These are phyloP conservation scores for Bothriochloa decipiens DNA, from an alignment of 176 grass and related monocot species.

Conservation along the genomic window DNA sequence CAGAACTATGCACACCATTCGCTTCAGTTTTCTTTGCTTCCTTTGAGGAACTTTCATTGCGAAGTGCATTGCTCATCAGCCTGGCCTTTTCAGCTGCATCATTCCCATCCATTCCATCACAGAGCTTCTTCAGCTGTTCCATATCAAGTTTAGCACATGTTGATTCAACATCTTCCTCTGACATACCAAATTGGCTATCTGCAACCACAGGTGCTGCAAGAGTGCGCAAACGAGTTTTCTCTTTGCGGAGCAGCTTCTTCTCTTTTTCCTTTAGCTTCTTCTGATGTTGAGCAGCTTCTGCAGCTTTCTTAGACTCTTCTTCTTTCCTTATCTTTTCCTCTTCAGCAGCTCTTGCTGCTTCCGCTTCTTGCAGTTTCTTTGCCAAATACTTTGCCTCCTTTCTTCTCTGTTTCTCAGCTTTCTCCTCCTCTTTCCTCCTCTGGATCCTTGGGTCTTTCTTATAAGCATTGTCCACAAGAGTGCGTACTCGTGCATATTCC, in stretches of 20 bases:
- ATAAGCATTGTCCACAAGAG: conserved; percentile 92
- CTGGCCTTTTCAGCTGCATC: conserved; percentile 59
- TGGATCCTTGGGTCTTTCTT: conserved; percentile 91
- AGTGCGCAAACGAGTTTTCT: conserved; percentile 73
- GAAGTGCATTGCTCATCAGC: conserved; percentile 55
- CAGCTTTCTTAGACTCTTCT: conserved; percentile 75
- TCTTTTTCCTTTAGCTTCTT: conserved; percentile 96
- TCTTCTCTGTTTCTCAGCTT: conserved; percentile 86
- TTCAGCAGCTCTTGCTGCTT: conserved; percentile 71
- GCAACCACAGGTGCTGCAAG: conserved; percentile 49
- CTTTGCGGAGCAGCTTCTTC: conserved; percentile 92
- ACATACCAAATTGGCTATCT: conserved; percentile 53
- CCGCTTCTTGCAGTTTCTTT: conserved; percentile 90
- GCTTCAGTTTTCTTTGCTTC: conserved; percentile 46
- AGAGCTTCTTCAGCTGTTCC: conserved; percentile 66
- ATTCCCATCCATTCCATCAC: conserved; percentile 69
- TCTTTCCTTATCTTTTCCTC: conserved; percentile 79
- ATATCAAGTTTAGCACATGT: conserved; percentile 74
- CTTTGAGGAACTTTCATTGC: conserved; percentile 53
- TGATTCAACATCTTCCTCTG: conserved; percentile 73
- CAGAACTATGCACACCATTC: conserved; percentile 39
- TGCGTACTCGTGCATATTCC: conserved; percentile 70
- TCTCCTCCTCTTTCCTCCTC: conserved; percentile 85
- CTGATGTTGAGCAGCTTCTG: conserved; percentile 73
- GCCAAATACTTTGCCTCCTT: conserved; percentile 85